Evolutionary conservation across 179 eudicot species (phyloP), one percentile per base, ranked within the genome.

Genomic region (Carnegiea gigantea): DNA sequence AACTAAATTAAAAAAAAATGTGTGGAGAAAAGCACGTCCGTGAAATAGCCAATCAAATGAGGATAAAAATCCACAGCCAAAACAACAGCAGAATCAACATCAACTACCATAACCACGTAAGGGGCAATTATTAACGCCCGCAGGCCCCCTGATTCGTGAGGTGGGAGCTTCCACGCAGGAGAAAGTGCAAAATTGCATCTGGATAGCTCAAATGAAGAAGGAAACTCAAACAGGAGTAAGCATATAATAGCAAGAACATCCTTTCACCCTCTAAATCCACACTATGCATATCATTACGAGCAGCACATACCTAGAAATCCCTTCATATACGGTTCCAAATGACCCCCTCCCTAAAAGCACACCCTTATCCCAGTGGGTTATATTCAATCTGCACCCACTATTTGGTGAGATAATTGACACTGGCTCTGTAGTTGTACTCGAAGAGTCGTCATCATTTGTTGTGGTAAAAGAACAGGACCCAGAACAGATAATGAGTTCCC

Each of bases 261-360:
- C 15, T 36, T 62, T 62, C 62, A 20, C 62, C 68, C 68, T 62
- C 30, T n/a, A 23, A 1, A 62, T 70, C 11, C 33, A 28, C 23
- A 28, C 23, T 33, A 28, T 13, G 13, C 18, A 73, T 92, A 77
- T 91, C 43, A 70, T 7, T 24, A 67, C 2, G 46, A 70, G 4
- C 13, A 70, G 73, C 43, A 93, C 98, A 18, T 70, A 70, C 73
- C 93, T 87, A 17, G 93, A 88, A 80, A 88, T 85, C 74, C 93
- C 98, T 86, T 91, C 91, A 57, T 88, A 89, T 15, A 94, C 98
- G 53, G 95, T 93, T 78, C 98, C 98, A 86, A 90, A 94, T 26
- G 98, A 94, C 40, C 98, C 98, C 60, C 86, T 86, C 65, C 98
- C 98, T 53, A 93, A 84, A 76, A 81, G 84, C 17, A 70, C 82